A percentile compares a stretch with the other conserved stretches of the same genome.
These are phyloP conservation scores for Secale cereale DNA, from an alignment of 176 grass and related monocot species.

Conservation along the genomic window DNA sequence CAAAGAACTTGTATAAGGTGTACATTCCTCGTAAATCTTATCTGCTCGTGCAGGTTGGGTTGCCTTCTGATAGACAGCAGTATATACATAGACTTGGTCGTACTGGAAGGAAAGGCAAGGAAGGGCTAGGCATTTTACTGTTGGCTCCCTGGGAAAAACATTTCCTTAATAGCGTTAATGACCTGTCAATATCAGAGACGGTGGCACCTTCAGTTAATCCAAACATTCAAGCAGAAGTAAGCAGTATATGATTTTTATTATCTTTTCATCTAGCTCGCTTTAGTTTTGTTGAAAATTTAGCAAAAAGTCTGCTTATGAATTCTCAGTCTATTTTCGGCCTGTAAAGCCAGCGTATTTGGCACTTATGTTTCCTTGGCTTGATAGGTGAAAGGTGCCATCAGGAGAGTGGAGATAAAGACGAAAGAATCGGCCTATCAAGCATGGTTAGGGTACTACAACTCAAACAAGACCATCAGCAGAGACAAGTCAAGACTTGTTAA, in stretches of 20 bases:
- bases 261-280: not conserved
- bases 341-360: slow-evolving; percentile 3
- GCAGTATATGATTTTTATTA: slow-evolving; percentile 24
- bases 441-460: slow-evolving; percentile 94
- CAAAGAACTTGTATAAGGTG: not conserved
- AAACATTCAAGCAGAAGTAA: slow-evolving; percentile 47
- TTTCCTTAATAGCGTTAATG: slow-evolving; percentile 61
- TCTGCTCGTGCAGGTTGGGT: slow-evolving; percentile 51
- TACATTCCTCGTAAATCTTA: slow-evolving; percentile 4
- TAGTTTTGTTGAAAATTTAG: not conserved
- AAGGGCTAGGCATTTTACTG: slow-evolving; percentile 69
- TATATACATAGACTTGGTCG: slow-evolving; percentile 96
- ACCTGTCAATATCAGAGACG: slow-evolving; percentile 68
- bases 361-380: slow-evolving; percentile 18
- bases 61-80: slow-evolving; percentile 75
- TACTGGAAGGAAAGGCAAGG: slow-evolving; percentile 86
- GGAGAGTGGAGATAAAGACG: slow-evolving; percentile 54
- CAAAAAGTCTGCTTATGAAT: not conserved
- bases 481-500: slow-evolving; percentile 72
- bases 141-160: slow-evolving; percentile 78
- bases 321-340: slow-evolving; percentile 12
- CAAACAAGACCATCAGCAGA: slow-evolving; percentile 51
- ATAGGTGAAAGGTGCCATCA: slow-evolving; percentile 54
- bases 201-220: slow-evolving; percentile 31
- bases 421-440: slow-evolving; percentile 91